Percentiles rank a stretch among this genome's conserved stretches.
phyloP scores from a whole-genome alignment of 1,284 basidiomycete genomes.

The Rhodotorula sp. region DNA sequence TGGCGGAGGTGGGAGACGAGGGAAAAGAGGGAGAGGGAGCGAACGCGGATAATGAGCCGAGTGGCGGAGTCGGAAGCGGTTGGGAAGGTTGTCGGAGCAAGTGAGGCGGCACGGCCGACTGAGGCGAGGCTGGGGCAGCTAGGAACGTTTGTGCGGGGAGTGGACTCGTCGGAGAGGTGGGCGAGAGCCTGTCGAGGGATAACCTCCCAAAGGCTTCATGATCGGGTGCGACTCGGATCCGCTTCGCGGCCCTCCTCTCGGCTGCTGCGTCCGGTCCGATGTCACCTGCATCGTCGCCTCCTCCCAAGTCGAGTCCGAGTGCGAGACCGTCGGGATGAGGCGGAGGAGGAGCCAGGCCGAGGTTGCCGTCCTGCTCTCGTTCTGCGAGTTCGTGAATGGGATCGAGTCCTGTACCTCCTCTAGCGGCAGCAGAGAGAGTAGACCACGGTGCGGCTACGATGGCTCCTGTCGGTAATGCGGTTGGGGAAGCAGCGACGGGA shows the following conservation, averaged over 20 bases:
- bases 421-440: too few species aligned
- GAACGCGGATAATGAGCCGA: neutral
- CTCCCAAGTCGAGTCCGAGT: neutral
- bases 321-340: neutral
- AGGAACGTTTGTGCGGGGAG: neutral
- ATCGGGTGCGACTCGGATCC: constrained; percentile 7
- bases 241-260: constrained; percentile 4
- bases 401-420: constrained; percentile 2
- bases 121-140: neutral
- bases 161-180: neutral
- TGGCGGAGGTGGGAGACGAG: too few species aligned
- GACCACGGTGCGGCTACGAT: neutral
- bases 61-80: neutral
- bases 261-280: neutral
- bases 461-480: neutral
- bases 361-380: neutral
- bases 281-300: neutral
- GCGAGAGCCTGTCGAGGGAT: constrained; percentile 3
- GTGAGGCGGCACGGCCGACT: neutral
- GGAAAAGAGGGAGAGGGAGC: neutral
- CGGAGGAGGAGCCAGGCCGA: neutral
- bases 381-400: constrained; percentile 14
- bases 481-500: neutral
- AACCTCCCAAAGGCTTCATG: constrained; percentile 20
- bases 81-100: neutral